phyloP scores from a whole-genome alignment of 371 early-diverging fungal species.

The Mortierella polycephala region DNA sequence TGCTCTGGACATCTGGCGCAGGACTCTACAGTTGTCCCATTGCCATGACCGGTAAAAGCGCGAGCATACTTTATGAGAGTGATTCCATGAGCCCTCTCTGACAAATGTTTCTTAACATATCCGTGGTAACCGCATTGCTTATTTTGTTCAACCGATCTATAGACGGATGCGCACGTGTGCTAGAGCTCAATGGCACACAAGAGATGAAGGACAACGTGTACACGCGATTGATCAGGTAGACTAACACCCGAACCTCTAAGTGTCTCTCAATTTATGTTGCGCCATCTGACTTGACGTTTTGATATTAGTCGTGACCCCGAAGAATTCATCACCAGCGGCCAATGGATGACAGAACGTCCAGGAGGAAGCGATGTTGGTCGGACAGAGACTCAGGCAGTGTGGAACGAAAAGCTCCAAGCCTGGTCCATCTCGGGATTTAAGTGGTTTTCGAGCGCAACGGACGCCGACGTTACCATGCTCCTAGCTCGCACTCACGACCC shows the following conservation, averaged over 20 bases:
- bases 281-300: background rate
- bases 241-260: background rate
- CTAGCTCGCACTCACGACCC: conserved; percentile 69
- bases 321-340: conserved; percentile 71
- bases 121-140: background rate
- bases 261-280: background rate
- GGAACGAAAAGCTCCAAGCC: conserved; percentile 52
- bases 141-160: conserved; percentile 1
- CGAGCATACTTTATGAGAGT: no score
- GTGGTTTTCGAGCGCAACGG: conserved; percentile 80
- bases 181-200: conserved; percentile 64
- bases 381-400: conserved; percentile 68
- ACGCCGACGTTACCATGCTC: conserved; percentile 73
- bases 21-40: conserved; percentile 74
- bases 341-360: conserved; percentile 84
- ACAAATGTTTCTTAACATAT: no score
- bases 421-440: conserved; percentile 76
- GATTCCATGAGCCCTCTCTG: background rate
- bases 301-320: conserved; percentile 62
- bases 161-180: conserved; percentile 73
- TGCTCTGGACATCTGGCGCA: conserved; percentile 65
- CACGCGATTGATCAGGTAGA: conserved; percentile 53
- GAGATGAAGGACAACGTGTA: conserved; percentile 62
- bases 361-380: conserved; percentile 72
- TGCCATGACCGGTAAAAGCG: conserved; percentile 66